Evolutionary conservation across 139 green algal genomes (phyloP), one percentile per base, ranked within the genome.

Genomic region (Dunaliella primolecta): DNA sequence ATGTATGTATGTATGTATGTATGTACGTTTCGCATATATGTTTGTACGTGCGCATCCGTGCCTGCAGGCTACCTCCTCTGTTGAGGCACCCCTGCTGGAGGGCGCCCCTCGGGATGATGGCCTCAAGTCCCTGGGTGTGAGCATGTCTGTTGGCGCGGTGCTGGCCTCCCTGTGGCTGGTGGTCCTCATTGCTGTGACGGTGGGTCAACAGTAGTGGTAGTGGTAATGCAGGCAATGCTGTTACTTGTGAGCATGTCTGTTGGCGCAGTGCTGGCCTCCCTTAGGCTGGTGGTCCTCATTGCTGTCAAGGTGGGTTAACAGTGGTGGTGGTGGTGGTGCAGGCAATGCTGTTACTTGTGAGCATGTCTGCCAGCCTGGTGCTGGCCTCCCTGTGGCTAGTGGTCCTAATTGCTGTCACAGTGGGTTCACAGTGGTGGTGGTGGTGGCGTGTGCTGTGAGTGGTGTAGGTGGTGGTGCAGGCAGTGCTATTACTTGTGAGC

Each of bases 71-170:
- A 15, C 46, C 7, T 64, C 46, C 7, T 64, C 46, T 15, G 7
- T 64, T 7, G 46, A 64, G 46, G 46, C 46, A 64, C 46, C 46
- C 15, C 46, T 64, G 7, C 7, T 64, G 7, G n/a, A n/a, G n/a
- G 46, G 46, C 15, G 46, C 46, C 46, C 46, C 46, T 15, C 46
- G 46, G 3, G n/a, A 83, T 36, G 79, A 75, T 24, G 84, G 85
- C 2, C 86, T 96, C 24, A 86, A 94, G 71, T 87, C 87, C 34
- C 85, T 96, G 15, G 95, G 95, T 1, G 79, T 97, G 7, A 91
- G 85, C 77, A 89, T 88, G 81, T 15, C 81, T 29, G 83, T 81
- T 2, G 95, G 95, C 74, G 88, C 57, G 7, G 1, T 89, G 0
- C 84, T 97, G 24, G 82, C 97, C 2, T 33, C 80, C 0, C 0